phyloP scores from a whole-genome alignment of 345 rosid species.

The Linum lewisii region DNA sequence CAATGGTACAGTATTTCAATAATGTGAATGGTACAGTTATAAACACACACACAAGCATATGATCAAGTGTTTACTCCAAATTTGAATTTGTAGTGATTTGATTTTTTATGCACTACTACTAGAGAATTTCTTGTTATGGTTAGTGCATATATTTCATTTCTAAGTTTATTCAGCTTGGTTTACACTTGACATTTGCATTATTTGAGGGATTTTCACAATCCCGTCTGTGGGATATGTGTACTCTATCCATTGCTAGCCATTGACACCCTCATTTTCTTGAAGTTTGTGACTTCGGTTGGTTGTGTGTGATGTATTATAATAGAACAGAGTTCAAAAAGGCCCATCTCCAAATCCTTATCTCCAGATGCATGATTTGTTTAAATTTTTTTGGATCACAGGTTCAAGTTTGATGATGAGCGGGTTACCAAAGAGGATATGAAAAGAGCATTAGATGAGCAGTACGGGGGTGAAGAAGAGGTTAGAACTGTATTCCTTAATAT shows the following conservation, averaged over 20 bases:
- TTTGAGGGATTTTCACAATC: too few relatives aligned
- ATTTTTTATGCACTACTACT: background rate
- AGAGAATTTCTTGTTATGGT: background rate
- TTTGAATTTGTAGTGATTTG: background rate
- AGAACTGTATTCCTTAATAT: background rate
- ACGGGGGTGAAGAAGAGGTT: slow-evolving; percentile 98
- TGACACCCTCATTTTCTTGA: background rate
- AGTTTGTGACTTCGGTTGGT: background rate
- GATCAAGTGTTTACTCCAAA: background rate
- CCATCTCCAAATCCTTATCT: background rate
- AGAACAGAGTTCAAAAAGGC: background rate
- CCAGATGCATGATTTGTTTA: background rate
- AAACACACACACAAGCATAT: background rate
- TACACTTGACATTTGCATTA: too few relatives aligned
- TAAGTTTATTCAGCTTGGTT: too few relatives aligned
- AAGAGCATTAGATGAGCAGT: slow-evolving; percentile 95
- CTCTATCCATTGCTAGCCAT: too few relatives aligned
- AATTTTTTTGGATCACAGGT: slow-evolving; percentile 35
- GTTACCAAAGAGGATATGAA: slow-evolving; percentile 91
- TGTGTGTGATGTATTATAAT: background rate
- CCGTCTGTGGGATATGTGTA: too few relatives aligned
- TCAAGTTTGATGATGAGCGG: slow-evolving; percentile 93
- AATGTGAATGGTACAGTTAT: background rate
- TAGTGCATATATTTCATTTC: too few relatives aligned
- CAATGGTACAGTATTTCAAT: slow-evolving; percentile 47